These are phyloP conservation scores for Lactifluus pinguis DNA, from an alignment of 768 basidiomycete genomes.

Conservation along the genomic window DNA sequence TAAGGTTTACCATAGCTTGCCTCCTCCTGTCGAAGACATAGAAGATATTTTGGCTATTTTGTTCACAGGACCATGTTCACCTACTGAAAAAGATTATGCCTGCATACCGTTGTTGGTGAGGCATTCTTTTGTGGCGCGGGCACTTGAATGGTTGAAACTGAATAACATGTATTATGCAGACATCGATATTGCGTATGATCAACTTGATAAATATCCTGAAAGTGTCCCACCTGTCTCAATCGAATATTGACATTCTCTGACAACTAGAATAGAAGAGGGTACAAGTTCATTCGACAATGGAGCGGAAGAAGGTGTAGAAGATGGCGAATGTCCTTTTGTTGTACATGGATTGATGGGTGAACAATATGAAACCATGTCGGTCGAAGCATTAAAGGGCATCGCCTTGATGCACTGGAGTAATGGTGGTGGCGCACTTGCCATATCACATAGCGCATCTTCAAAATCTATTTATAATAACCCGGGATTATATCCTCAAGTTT, in stretches of 20 bases:
- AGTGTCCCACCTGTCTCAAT: neutral
- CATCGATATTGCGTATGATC: neutral
- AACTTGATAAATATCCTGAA: neutral
- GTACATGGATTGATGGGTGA: no score
- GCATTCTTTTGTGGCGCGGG: neutral
- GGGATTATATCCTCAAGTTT: neutral
- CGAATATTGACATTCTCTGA: neutral
- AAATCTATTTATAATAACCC: neutral
- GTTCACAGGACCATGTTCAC: no score
- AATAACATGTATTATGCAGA: neutral
- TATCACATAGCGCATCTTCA: neutral
- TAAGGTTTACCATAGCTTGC: no score
- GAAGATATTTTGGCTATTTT: no score
- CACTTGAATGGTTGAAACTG: neutral
- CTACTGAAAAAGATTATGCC: no score
- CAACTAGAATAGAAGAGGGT: neutral
- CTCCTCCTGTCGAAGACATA: no score
- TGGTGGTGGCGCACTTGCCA: neutral
- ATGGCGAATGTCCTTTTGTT: no score
- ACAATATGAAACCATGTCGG: neutral
- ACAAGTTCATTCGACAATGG: neutral
- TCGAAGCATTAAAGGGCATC: neutral
- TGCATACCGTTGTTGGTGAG: neutral
- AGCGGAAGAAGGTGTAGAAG: neutral
- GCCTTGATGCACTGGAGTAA: neutral